Base-by-base conservation (phyloP, 2,329 filamentous ascomycete species). In the Penicillium sp. region DNA sequence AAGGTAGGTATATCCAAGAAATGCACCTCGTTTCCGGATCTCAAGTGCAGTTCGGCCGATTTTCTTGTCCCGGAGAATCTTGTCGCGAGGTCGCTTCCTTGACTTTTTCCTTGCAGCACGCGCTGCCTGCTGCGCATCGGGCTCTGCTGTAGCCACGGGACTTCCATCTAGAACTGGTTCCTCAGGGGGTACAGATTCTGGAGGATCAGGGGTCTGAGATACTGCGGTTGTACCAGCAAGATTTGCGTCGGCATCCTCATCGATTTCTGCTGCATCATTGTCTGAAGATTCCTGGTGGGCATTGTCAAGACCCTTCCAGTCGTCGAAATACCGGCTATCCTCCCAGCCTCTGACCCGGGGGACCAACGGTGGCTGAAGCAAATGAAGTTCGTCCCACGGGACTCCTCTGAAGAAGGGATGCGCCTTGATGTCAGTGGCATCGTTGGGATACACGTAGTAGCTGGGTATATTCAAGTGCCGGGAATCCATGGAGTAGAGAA, bases 271-370 rank as follows among this genome's bases (percentile, higher is more conserved):
- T 3, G 53, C 55, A 1, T 51, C 46, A 26, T 48, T 56, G 18
- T 50, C 50, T 14, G 40, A 42, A 7, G 47, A 47, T 3, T 24
- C 23, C 1, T 68, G 64, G 2, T 71, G 78, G 74, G 74, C 77
- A 74, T 68, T 55, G 58, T 86, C 82, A 27, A 79, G 81, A 42
- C 91, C 81, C 23, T 87, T 82, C 54, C 89, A 87, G 9, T 61
- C 63, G 48, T 95, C 87, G 62, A 97, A 97, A 64, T 95, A 97
- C 59, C 86, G 87, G 1, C 89, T 93, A 62, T 90, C 86, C 42
- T 86, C 84, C 53, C 77, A 73, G 24, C 75, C 73, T 31, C 75
- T 74, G 20, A 96, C 82, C 8, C 81, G 77, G 0, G 91, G 91
- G 0, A 94, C 74, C 59, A 94, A 91, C 0, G 90, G 90, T 0